These are phyloP conservation scores for Sanguinoderma infundibulare DNA, from an alignment of 1,284 basidiomycete species.

Conservation along the genomic window DNA sequence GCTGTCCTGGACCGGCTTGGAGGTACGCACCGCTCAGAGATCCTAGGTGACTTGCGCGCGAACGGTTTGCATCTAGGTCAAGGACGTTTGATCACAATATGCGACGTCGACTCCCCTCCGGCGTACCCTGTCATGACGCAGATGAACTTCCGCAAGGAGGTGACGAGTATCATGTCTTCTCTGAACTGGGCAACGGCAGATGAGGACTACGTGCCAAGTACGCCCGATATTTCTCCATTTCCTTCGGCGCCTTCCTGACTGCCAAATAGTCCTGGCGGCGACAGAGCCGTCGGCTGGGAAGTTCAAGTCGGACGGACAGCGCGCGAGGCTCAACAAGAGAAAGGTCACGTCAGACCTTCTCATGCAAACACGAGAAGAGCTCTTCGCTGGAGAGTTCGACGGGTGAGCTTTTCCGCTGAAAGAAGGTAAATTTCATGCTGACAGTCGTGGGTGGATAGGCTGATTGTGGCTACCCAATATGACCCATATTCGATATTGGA, in stretches of 20 bases:
- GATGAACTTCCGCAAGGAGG: conserved; percentile 84
- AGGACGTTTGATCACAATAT: conserved; percentile 85
- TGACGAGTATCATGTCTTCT: conserved; percentile 63
- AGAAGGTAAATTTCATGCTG: conserved; percentile 1
- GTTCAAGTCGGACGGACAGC: conserved; percentile 69
- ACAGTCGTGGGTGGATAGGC: conserved; percentile 48
- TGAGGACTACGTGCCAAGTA: conserved; percentile 75
- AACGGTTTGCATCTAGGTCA: conserved; percentile 51
- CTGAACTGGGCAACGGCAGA: conserved; percentile 94
- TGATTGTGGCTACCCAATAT: conserved; percentile 86
- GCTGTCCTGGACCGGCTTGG: conserved; percentile 88
- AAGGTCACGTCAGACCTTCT: conserved; percentile 66
- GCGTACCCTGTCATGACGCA: conserved; percentile 84
- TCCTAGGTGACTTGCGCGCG: not conserved
- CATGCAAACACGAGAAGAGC: conserved; percentile 72
- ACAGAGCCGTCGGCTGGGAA: conserved; percentile 58
- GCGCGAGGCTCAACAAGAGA: conserved; percentile 70
- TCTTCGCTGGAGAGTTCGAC: conserved; percentile 89
- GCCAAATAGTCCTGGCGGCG: conserved; percentile 54
- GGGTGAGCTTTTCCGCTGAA: conserved; percentile 51
- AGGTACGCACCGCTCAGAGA: conserved; percentile 46
- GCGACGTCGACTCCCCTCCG: conserved; percentile 92
- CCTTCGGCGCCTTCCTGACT: not conserved
- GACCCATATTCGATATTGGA: conserved; percentile 87
- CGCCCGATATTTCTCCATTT: conserved; percentile 19